These are phyloP conservation scores for Anastatica hierochuntica DNA, from an alignment of 345 rosid genomes.

Conservation along the genomic window DNA sequence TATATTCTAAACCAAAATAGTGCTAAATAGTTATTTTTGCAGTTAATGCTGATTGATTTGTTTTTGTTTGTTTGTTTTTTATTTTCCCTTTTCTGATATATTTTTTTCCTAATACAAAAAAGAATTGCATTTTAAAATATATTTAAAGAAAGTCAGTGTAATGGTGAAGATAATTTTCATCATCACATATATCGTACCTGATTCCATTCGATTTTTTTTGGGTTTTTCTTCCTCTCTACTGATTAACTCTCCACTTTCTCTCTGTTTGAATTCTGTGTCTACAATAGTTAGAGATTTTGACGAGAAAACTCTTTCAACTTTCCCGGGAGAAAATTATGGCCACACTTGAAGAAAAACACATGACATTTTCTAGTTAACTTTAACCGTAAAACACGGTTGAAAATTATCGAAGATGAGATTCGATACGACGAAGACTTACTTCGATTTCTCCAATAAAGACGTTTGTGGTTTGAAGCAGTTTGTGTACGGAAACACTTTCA, in stretches of 20 bases:
- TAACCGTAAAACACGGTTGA: background rate
- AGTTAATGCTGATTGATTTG: no score
- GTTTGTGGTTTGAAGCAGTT: slow-evolving; percentile 20
- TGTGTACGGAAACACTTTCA: slow-evolving; percentile 30
- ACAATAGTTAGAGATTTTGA: slow-evolving; percentile 3
- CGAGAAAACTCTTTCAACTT: no score
- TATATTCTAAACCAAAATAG: no score
- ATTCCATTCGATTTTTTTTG: no score
- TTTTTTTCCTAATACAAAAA: no score
- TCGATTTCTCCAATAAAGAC: slow-evolving; percentile 26
- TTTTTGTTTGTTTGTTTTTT: no score
- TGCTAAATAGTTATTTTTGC: no score
- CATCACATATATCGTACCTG: slow-evolving; percentile 25
- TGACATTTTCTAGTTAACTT: background rate
- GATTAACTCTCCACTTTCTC: slow-evolving; percentile 1
- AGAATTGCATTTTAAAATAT: no score
- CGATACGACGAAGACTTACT: slow-evolving; percentile 25
- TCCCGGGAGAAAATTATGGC: no score
- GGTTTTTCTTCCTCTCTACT: background rate
- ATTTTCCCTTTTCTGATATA: no score
- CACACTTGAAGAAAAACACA: background rate
- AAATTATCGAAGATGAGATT: slow-evolving; percentile 11
- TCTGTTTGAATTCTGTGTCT: no score
- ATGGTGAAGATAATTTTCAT: slow-evolving; percentile 3
- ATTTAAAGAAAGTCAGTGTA: background rate